phyloP scores from a whole-genome alignment of 1,284 basidiomycete species.

The Leccinum fuscescens region DNA sequence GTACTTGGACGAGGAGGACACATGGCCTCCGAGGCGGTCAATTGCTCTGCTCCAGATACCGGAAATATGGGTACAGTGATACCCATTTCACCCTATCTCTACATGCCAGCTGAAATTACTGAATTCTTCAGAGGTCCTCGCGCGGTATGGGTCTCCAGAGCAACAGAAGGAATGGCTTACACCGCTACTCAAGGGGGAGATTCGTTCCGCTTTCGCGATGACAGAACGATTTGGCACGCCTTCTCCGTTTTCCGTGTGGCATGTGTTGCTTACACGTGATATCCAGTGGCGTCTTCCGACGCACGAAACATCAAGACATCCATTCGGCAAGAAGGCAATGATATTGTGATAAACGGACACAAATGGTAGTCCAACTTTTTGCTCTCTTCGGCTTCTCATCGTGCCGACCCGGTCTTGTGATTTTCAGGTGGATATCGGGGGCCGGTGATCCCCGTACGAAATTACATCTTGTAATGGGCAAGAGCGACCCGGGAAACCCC shows the following conservation, averaged over 20 bases:
- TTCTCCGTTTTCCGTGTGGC: background rate
- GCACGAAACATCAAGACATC: constrained; percentile 94
- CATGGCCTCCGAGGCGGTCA: constrained; percentile 83
- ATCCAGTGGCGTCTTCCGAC: constrained; percentile 87
- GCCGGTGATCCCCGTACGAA: constrained; percentile 91
- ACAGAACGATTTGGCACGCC: constrained; percentile 83
- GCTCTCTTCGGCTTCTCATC: constrained; percentile 9
- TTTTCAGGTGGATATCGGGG: constrained; percentile 88
- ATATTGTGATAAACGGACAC: constrained; percentile 93
- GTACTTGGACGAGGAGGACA: constrained; percentile 83
- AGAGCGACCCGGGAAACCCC: constrained; percentile 76
- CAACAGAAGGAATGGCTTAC: constrained; percentile 92
- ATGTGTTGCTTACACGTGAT: constrained; percentile 5
- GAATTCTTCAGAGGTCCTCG: constrained; percentile 81
- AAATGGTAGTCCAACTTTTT: constrained; percentile 69
- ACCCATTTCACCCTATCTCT: constrained; percentile 7
- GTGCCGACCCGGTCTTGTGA: constrained; percentile 3
- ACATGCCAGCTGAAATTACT: constrained; percentile 1
- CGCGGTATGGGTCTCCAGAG: constrained; percentile 84
- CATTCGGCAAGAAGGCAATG: constrained; percentile 81
- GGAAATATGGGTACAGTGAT: constrained; percentile 82
- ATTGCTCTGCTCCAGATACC: constrained; percentile 94
- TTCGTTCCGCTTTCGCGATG: constrained; percentile 93
- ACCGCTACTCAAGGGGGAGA: constrained; percentile 89
- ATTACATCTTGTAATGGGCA: constrained; percentile 92